These are phyloP conservation scores for Hyaloscypha bicolor DNA, from an alignment of 495 filamentous ascomycete genomes.

Conservation along the genomic window DNA sequence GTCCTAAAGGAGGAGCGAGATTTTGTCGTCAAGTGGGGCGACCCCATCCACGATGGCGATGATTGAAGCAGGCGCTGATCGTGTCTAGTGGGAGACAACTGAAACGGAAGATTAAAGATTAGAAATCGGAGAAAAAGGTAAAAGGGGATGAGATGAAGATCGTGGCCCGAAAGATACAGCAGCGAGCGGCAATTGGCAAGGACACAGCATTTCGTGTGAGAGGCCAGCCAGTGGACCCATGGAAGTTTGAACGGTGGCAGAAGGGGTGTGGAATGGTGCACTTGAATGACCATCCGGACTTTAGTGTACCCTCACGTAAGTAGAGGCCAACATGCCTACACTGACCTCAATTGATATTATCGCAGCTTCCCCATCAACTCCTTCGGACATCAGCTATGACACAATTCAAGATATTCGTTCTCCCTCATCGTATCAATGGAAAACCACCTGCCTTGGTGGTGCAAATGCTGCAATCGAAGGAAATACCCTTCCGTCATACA, in stretches of 20 bases:
- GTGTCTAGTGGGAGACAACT: neutral
- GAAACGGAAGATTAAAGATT: conserved; percentile 1
- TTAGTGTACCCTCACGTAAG: neutral
- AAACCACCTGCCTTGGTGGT: neutral
- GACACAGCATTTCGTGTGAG: neutral
- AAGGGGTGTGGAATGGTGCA: neutral
- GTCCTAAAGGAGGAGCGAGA: neutral
- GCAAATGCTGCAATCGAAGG: neutral
- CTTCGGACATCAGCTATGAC: neutral
- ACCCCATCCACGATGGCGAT: neutral
- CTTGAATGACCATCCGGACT: neutral
- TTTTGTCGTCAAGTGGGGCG: neutral
- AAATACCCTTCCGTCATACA: neutral
- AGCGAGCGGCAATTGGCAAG: neutral
- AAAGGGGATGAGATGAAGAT: neutral
- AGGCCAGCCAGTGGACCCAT: neutral
- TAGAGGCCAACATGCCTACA: neutral
- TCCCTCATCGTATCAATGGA: neutral
- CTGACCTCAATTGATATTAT: neutral
- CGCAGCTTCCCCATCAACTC: neutral
- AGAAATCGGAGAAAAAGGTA: neutral
- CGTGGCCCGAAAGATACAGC: neutral
- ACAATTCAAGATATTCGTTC: neutral
- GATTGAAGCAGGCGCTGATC: neutral
- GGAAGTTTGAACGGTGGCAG: neutral